phyloP scores from a whole-genome alignment of 441 rosid species.

The Dalechampia spathulata region DNA sequence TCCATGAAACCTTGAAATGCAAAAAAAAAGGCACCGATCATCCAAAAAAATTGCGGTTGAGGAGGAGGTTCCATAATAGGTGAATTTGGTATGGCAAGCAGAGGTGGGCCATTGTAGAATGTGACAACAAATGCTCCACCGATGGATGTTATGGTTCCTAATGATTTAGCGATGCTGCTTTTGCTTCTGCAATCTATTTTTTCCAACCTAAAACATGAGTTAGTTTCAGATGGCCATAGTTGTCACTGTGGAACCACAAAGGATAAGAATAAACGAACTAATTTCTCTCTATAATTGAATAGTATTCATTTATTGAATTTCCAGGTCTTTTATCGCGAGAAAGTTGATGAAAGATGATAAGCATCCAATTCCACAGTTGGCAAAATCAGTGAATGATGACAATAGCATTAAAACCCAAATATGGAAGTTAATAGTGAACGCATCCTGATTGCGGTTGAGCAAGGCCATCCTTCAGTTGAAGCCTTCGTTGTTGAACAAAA shows the following conservation, averaged over 20 bases:
- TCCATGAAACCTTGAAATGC: slow-evolving; percentile 21
- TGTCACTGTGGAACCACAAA: not conserved
- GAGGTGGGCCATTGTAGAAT: slow-evolving; percentile 24
- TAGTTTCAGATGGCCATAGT: not conserved
- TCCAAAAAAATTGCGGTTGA: slow-evolving; percentile 21
- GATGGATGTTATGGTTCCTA: slow-evolving; percentile 28
- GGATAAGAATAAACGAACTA: not conserved
- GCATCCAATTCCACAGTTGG: too few species aligned
- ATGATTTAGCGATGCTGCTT: slow-evolving; percentile 29
- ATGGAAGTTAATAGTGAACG: too few species aligned
- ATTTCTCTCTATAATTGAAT: not conserved
- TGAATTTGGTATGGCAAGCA: not conserved
- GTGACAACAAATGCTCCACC: slow-evolving; percentile 29
- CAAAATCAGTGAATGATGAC: too few species aligned
- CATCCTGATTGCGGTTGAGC: too few species aligned
- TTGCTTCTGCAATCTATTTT: slow-evolving; percentile 18
- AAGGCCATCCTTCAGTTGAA: too few species aligned
- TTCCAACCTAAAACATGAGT: slow-evolving; percentile 24
- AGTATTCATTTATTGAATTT: not conserved
- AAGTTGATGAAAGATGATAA: too few species aligned
- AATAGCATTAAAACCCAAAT: too few species aligned
- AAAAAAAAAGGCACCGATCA: slow-evolving; percentile 36
- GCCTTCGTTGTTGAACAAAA: too few species aligned
- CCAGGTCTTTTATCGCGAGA: too few species aligned
- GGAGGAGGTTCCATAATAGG: slow-evolving; percentile 2